These are phyloP conservation scores for Aspergillus versicolor DNA, from an alignment of 2,329 filamentous ascomycete species.

Conservation along the genomic window DNA sequence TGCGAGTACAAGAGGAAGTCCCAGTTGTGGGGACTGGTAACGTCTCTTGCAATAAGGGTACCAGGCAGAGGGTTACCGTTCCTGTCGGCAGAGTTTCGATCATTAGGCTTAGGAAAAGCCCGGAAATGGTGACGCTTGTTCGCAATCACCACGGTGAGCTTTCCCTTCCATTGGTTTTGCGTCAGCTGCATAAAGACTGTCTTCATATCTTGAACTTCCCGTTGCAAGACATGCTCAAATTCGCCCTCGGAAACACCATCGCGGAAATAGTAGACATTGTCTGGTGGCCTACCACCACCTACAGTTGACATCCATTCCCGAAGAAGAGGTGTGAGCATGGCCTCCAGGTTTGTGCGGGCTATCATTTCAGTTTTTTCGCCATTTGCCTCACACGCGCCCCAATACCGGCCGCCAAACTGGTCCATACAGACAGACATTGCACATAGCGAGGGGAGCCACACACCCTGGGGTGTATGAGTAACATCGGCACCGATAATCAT, in stretches of 20 bases:
- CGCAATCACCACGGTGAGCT: constrained; percentile 82
- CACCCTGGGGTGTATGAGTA: constrained; percentile 75
- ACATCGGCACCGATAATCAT: constrained; percentile 92
- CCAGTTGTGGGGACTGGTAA: constrained; percentile 87
- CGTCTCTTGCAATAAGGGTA: constrained; percentile 80
- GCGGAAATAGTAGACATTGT: constrained; percentile 86
- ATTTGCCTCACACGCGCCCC: constrained; percentile 78
- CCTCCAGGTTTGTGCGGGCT: constrained; percentile 61
- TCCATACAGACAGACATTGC: constrained; percentile 85
- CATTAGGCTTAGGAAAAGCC: constrained; percentile 71
- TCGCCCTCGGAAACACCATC: constrained; percentile 90
- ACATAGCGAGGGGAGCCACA: constrained; percentile 70
- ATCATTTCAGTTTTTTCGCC: constrained; percentile 80
- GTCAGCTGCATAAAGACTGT: constrained; percentile 49
- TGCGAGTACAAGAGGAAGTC: constrained; percentile 78
- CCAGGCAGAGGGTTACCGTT: constrained; percentile 84
- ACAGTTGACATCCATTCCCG: constrained; percentile 62
- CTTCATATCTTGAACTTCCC: constrained; percentile 75
- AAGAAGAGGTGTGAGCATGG: constrained; percentile 65
- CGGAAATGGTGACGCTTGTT: constrained; percentile 94
- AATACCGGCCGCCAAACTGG: constrained; percentile 68
- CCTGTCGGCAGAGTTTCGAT: constrained; percentile 58
- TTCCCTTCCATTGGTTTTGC: constrained; percentile 49
- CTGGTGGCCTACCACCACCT: constrained; percentile 57
- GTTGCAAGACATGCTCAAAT: constrained; percentile 73